Evolutionary conservation across 148 eudicot genomes (phyloP).

Genomic region (Spergularia marina): DNA sequence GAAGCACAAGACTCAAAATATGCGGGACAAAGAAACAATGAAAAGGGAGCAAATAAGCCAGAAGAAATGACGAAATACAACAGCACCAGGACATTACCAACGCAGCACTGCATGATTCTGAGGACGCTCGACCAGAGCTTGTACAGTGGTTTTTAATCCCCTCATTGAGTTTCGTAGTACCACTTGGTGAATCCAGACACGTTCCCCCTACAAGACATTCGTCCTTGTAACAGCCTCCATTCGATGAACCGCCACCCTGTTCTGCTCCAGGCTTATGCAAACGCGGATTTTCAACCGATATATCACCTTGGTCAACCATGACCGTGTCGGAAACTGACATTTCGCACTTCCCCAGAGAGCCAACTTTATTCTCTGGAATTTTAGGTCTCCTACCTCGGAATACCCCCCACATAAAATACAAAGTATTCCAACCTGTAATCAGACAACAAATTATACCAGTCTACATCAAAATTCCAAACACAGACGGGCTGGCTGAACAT

Average conservation of each 20-base stretch:
- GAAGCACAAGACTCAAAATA: background rate
- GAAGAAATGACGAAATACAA: constrained; percentile 3
- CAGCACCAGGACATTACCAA: constrained; percentile 40
- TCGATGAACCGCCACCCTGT: constrained; percentile 32
- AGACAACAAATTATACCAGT: constrained; percentile 1
- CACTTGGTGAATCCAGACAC: constrained; percentile 17
- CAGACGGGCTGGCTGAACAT: background rate
- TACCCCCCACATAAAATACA: constrained; percentile 88
- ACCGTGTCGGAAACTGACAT: constrained; percentile 19
- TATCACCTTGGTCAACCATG: constrained; percentile 23
- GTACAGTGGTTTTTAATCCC: constrained; percentile 29
- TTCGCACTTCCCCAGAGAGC: constrained; percentile 31
- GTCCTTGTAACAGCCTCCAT: constrained; percentile 34
- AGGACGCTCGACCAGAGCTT: constrained; percentile 24
- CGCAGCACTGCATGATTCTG: constrained; percentile 14
- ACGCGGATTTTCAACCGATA: constrained; percentile 35
- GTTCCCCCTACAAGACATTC: constrained; percentile 23
- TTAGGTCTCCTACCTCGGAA: constrained; percentile 56
- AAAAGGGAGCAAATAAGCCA: background rate
- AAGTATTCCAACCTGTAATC: constrained; percentile 81
- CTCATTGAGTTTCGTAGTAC: constrained; percentile 30
- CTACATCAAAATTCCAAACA: constrained; percentile 1
- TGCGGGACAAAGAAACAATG: background rate
- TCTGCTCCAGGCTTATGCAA: constrained; percentile 35
- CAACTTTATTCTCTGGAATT: constrained; percentile 34